A percentile compares a stretch with the other conserved stretches of the same genome.
phyloP scores from a whole-genome alignment of 2,329 filamentous ascomycete species.

The Ophiostoma australiae region DNA sequence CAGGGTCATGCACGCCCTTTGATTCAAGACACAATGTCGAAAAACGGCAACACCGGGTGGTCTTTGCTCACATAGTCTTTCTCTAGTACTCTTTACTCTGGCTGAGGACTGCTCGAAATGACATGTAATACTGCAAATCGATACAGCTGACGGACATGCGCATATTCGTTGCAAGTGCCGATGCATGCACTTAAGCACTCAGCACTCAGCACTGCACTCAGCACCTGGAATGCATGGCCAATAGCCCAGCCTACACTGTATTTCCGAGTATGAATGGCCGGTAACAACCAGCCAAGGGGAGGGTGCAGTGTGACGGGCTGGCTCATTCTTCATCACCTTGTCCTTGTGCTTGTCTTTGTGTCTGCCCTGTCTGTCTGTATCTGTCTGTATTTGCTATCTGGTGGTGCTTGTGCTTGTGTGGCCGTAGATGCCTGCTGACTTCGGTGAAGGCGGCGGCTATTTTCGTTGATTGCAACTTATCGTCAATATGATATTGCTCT shows the following conservation, averaged over 20 bases:
- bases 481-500: neutral
- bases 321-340: neutral
- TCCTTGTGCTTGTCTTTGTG: neutral
- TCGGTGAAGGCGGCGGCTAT: neutral
- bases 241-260: neutral
- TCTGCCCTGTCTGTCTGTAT: neutral
- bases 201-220: too few species aligned
- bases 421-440: neutral
- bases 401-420: neutral
- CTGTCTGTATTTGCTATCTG: neutral
- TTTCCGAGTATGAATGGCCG: neutral
- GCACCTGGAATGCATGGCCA: neutral
- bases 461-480: neutral
- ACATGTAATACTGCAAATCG: neutral
- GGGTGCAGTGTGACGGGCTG: neutral
- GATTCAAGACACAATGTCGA: neutral
- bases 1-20: conserved; percentile 10
- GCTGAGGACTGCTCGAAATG: neutral
- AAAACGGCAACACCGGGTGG: neutral
- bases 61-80: too few species aligned
- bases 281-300: neutral
- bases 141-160: neutral
- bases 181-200: conserved; percentile 9
- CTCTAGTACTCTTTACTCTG: too few species aligned
- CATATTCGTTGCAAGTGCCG: neutral